Conservation (phyloP, 306 rosid genomes). For the Cucurbita ficifolia region DNA sequence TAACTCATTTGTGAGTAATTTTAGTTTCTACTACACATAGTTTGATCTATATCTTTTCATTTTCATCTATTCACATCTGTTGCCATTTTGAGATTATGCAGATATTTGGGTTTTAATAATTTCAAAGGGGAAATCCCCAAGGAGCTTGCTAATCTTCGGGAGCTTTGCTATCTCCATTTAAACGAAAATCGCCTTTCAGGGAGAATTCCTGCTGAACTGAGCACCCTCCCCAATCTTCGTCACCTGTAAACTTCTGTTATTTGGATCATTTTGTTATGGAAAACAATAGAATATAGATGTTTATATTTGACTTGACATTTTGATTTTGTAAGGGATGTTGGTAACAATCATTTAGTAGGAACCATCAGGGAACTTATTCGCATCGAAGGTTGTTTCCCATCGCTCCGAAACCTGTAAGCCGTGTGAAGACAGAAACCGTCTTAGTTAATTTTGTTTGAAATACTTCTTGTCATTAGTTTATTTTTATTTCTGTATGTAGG, state of each 20-base stretch:
- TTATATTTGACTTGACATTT: background rate
- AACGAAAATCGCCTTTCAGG: constrained; percentile 83
- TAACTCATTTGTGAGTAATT: constrained; percentile 78
- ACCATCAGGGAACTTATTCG: constrained; percentile 96
- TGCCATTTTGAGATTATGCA: constrained; percentile 11
- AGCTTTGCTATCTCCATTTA: constrained; percentile 77
- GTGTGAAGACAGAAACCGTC: background rate
- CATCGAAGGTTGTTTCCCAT: constrained; percentile 83
- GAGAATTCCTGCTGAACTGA: constrained; percentile 76
- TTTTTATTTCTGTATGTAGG: constrained; percentile 17
- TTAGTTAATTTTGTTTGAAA: background rate
- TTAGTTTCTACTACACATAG: background rate
- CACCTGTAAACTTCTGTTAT: constrained; percentile 43
- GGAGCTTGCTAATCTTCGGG: constrained; percentile 85
- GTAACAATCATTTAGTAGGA: constrained; percentile 94
- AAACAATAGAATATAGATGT: background rate
- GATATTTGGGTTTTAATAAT: constrained; percentile 85
- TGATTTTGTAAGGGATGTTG: constrained; percentile 55
- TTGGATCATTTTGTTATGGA: background rate
- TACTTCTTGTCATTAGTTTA: background rate
- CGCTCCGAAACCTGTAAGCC: constrained; percentile 78
- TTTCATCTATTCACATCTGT: background rate
- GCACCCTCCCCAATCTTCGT: constrained; percentile 81
- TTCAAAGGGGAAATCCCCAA: constrained; percentile 95
- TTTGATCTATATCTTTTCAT: background rate